These are phyloP conservation scores for Russula olivacea DNA, from an alignment of 768 basidiomycete genomes.

Conservation along the genomic window DNA sequence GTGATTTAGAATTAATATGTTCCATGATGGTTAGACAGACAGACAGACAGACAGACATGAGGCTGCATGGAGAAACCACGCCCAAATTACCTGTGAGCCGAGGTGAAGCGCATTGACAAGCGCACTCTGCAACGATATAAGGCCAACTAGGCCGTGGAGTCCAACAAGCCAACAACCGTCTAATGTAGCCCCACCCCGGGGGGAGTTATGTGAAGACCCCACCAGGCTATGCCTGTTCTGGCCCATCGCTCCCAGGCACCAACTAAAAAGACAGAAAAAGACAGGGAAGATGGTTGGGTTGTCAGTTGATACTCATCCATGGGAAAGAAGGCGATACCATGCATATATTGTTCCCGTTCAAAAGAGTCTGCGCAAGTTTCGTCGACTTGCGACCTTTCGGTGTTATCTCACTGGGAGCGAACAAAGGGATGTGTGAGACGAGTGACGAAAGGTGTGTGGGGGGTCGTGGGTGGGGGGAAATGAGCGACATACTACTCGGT, in stretches of 20 bases:
- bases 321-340: constrained; percentile 50
- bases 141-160: neutral
- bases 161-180: neutral
- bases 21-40: neutral
- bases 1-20: neutral
- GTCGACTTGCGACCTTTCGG: constrained; percentile 76
- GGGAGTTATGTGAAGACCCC: neutral
- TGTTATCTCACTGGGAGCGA: constrained; percentile 66
- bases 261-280: constrained; percentile 41
- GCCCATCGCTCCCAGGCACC: constrained; percentile 67
- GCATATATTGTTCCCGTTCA: constrained; percentile 95
- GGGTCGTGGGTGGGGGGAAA: neutral
- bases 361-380: constrained; percentile 75
- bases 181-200: too few species aligned
- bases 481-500: constrained; percentile 76
- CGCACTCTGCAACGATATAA: neutral
- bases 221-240: constrained; percentile 34
- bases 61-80: neutral
- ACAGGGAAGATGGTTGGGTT: neutral
- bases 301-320: neutral
- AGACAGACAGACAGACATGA: neutral
- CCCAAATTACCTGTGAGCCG: neutral
- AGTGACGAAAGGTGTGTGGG: neutral
- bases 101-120: too few species aligned
- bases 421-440: neutral